A percentile compares a stretch with the other conserved stretches of the same genome.
Evolutionary conservation across 1,284 basidiomycete species (phyloP).

Genomic region (Tilletia caries): DNA sequence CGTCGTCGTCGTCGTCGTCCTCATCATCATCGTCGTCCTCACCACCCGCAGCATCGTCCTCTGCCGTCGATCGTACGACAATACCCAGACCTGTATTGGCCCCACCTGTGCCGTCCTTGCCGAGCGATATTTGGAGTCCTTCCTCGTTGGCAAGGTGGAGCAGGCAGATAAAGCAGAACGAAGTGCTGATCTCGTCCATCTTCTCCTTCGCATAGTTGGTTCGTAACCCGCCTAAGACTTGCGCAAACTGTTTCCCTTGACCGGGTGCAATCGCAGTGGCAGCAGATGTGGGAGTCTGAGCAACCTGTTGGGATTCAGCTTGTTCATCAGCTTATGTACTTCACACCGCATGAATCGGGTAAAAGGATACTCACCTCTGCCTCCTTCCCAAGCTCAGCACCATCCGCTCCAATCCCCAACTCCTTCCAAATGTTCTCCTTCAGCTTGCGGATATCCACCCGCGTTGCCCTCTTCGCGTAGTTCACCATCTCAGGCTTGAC

Average conservation of each 20-base stretch:
- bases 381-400: conserved; percentile 29
- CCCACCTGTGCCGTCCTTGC: conserved; percentile 25
- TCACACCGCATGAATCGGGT: background rate
- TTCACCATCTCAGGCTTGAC: conserved; percentile 85
- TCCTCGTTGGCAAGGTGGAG: conserved; percentile 93
- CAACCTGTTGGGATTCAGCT: no score
- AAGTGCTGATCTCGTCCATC: conserved; percentile 96
- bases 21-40: conserved; percentile 12
- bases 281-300: background rate
- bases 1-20: conserved; percentile 6
- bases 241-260: conserved; percentile 61
- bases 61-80: background rate
- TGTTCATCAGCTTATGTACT: no score
- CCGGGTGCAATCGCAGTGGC: background rate
- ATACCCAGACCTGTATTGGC: conserved; percentile 26
- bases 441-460: conserved; percentile 91
- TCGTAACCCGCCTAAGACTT: conserved; percentile 77
- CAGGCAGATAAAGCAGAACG: conserved; percentile 98
- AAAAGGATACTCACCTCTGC: conserved; percentile 52
- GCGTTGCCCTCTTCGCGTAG: conserved; percentile 91
- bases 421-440: conserved; percentile 98
- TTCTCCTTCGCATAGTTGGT: conserved; percentile 82
- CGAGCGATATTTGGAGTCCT: conserved; percentile 61
- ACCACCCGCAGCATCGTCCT: background rate
- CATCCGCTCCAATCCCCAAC: conserved; percentile 56